phyloP scores from a whole-genome alignment of 176 grass and related monocot species.

The Ensete glaucum region DNA sequence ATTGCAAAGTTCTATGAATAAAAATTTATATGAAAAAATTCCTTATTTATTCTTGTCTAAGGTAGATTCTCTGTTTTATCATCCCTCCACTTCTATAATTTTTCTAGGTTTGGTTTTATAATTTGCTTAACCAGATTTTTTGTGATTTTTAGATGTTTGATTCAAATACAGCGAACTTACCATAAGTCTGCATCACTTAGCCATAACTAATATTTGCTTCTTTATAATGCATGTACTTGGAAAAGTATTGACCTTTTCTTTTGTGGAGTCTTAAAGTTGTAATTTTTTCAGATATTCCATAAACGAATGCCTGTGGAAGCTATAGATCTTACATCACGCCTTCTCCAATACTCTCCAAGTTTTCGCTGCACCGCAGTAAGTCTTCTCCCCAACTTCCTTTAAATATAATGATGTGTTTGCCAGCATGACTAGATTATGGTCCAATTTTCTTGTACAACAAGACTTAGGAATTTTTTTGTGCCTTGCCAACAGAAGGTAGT shows the following conservation, averaged over 20 bases:
- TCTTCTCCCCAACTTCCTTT: not conserved
- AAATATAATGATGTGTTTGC: not conserved
- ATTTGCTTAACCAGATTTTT: not conserved
- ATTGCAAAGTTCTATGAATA: not conserved
- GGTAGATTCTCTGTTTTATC: not conserved
- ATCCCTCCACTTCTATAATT: not conserved
- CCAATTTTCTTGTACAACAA: not conserved
- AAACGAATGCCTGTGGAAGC: no score
- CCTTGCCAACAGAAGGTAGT: not conserved
- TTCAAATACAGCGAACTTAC: not conserved
- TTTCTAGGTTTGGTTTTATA: not conserved
- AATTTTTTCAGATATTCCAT: not conserved
- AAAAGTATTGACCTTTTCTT: no score
- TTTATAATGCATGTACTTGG: not conserved
- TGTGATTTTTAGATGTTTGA: not conserved
- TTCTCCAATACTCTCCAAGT: no score
- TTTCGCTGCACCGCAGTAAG: not conserved
- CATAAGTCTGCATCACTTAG: not conserved
- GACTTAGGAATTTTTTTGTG: not conserved
- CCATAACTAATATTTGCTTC: not conserved
- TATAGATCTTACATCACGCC: no score
- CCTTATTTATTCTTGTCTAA: not conserved
- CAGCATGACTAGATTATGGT: not conserved
- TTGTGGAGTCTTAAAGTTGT: not conserved
- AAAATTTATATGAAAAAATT: not conserved